Conservation (phyloP, 1,284 basidiomycete genomes). For the Moniliella sp. region DNA sequence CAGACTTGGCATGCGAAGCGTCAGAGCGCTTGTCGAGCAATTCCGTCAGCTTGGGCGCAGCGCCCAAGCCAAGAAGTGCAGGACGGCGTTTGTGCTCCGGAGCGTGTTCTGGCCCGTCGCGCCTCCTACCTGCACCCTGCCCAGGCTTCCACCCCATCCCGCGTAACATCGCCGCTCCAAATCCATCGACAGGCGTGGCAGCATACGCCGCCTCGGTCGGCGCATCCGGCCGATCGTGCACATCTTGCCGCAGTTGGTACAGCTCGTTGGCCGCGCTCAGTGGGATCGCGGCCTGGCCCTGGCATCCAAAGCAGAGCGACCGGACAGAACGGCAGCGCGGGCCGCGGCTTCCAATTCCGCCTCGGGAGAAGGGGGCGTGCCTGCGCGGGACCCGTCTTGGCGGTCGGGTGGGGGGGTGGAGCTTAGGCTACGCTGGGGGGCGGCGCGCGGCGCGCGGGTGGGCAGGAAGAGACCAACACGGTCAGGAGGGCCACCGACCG, state of each 20-base stretch:
- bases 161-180: conserved; percentile 72
- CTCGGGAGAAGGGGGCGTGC: not conserved
- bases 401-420: too few relatives aligned
- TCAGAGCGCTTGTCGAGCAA: too few relatives aligned
- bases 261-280: conserved; percentile 8
- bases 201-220: conserved; percentile 65
- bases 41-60: too few relatives aligned
- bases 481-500: too few relatives aligned
- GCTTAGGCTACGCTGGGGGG: too few relatives aligned
- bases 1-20: too few relatives aligned
- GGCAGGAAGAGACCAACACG: too few relatives aligned
- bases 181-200: conserved; percentile 70
- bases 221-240: conserved; percentile 21
- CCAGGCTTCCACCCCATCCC: conserved; percentile 94
- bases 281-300: not conserved
- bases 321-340: not conserved
- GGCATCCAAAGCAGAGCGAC: not conserved
- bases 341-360: not conserved
- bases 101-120: conserved; percentile 15
- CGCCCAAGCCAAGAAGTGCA: conserved; percentile 23
- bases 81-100: conserved; percentile 20
- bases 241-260: conserved; percentile 16
- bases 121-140: conserved; percentile 40
- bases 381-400: too few relatives aligned
- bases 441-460: too few relatives aligned